A percentile compares a stretch with the other conserved stretches of the same genome.
Conservation (phyloP, 441 rosid species). For the Gossypium laxum region DNA sequence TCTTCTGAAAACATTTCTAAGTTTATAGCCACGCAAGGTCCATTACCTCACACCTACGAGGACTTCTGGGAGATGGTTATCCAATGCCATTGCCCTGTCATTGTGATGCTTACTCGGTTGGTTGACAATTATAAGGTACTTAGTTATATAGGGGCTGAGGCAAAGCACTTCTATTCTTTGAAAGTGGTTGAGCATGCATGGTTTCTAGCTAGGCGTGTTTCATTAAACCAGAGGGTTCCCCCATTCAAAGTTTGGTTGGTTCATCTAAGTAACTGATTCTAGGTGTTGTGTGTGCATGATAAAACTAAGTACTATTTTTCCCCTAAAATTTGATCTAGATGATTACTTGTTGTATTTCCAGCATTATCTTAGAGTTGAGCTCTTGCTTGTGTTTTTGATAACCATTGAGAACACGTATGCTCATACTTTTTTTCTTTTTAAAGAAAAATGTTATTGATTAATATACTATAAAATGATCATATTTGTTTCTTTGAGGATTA, state of each 20-base stretch:
- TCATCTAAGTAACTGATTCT: neutral
- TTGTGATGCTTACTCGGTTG: constrained; percentile 82
- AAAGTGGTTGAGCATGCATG: neutral
- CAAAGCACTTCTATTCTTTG: neutral
- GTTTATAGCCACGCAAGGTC: constrained; percentile 91
- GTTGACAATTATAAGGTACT: constrained; percentile 59
- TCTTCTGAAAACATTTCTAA: constrained; percentile 44
- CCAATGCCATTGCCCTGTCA: constrained; percentile 59
- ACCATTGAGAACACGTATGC: neutral
- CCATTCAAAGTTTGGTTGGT: neutral
- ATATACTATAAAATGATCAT: neutral
- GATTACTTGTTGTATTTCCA: neutral
- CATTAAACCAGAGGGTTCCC: neutral
- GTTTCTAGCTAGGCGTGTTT: neutral
- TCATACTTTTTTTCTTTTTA: neutral
- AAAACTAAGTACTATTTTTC: neutral
- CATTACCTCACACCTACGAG: constrained; percentile 61
- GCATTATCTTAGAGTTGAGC: neutral
- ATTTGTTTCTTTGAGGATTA: neutral
- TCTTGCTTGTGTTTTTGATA: neutral
- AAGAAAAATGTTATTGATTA: neutral
- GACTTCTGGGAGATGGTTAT: constrained; percentile 93
- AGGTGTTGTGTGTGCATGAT: neutral
- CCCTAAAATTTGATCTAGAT: neutral
- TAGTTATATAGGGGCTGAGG: constrained; percentile 10